Evolutionary conservation across 2,329 filamentous ascomycete species (phyloP).

Genomic region (Ceratocystis lukuohia): DNA sequence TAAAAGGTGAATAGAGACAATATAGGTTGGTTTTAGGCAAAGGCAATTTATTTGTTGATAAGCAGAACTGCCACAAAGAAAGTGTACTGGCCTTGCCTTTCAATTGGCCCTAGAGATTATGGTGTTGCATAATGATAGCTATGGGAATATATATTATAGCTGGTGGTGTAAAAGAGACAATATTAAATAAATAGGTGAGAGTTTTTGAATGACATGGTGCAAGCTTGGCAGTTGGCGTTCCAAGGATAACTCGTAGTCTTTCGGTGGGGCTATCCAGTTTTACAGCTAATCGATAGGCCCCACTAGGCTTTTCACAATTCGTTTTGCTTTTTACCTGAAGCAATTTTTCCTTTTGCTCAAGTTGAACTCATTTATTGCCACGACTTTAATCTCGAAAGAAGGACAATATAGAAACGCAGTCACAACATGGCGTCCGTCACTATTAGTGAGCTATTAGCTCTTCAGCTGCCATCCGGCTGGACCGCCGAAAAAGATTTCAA

Average conservation of each 20-base stretch:
- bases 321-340: background rate
- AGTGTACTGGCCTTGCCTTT: too few species aligned
- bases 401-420: background rate
- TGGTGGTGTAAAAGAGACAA: too few species aligned
- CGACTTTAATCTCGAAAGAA: background rate
- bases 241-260: too few species aligned
- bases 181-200: background rate
- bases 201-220: background rate
- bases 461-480: constrained; percentile 69
- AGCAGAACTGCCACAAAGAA: background rate
- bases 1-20: constrained; percentile 56
- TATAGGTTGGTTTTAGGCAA: background rate
- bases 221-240: too few species aligned
- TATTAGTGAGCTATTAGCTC: constrained; percentile 53
- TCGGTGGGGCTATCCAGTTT: background rate
- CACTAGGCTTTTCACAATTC: background rate
- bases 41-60: background rate
- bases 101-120: too few species aligned
- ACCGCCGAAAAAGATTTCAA: constrained; percentile 85
- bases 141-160: too few species aligned
- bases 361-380: background rate
- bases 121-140: too few species aligned
- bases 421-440: constrained; percentile 49
- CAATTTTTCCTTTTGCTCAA: background rate
- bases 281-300: constrained; percentile 3